A percentile compares a stretch with the other conserved stretches of the same genome.
Evolutionary conservation across 805 yeast genomes (phyloP).

Genomic region (Yamadazyma sp.): DNA sequence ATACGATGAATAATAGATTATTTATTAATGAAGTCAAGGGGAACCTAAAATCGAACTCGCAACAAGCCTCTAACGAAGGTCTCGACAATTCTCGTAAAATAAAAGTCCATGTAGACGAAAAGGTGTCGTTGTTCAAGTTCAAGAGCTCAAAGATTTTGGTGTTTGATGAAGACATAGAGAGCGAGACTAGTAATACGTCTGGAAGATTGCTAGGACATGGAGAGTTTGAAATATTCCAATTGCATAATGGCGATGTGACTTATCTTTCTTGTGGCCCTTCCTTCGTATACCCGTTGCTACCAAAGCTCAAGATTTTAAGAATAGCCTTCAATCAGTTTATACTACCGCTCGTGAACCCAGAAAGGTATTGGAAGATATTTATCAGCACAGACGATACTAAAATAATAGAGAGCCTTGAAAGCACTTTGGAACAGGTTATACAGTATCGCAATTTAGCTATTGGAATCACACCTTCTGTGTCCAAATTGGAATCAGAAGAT

Average conservation of each 20-base stretch:
- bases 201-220: conserved; percentile 64
- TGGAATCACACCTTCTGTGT: conserved; percentile 11
- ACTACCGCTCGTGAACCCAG: conserved; percentile 70
- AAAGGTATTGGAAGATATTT: conserved; percentile 66
- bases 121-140: conserved; percentile 34
- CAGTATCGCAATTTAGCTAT: conserved; percentile 37
- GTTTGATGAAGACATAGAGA: conserved; percentile 32
- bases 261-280: conserved; percentile 65
- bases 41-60: conserved; percentile 20
- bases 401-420: conserved; percentile 28
- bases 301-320: conserved; percentile 58
- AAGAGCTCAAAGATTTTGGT: conserved; percentile 35
- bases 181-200: conserved; percentile 15
- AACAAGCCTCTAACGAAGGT: background rate
- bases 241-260: conserved; percentile 56
- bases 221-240: conserved; percentile 55
- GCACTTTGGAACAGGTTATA: conserved; percentile 41
- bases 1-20: conserved; percentile 17
- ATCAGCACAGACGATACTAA: conserved; percentile 31
- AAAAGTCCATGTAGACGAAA: conserved; percentile 29
- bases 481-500: background rate
- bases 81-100: conserved; percentile 3
- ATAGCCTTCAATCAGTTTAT: conserved; percentile 50
- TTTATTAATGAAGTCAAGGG: conserved; percentile 30
- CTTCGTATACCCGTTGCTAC: conserved; percentile 72